Evolutionary conservation across 345 rosid species (phyloP).

Genomic region (Boechera divaricarpa): DNA sequence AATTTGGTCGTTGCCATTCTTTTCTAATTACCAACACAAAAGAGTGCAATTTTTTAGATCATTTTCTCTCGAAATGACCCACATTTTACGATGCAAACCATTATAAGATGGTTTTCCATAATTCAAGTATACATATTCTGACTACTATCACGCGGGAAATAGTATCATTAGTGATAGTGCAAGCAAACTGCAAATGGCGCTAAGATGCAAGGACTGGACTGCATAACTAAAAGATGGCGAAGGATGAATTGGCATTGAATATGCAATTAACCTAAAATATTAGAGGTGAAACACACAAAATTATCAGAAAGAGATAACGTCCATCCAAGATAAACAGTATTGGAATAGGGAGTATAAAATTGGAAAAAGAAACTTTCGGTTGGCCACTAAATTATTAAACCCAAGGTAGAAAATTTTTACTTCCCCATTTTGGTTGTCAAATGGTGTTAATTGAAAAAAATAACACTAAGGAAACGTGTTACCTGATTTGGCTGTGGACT

Average conservation of each 20-base stretch:
- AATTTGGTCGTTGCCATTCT: conserved; percentile 18
- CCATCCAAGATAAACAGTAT: conserved; percentile 25
- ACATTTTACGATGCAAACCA: conserved; percentile 25
- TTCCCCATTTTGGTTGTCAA: conserved; percentile 69
- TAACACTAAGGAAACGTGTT: conserved; percentile 23
- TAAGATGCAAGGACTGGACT: conserved; percentile 7
- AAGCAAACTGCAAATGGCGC: conserved; percentile 6
- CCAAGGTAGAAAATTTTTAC: not conserved
- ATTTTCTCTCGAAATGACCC: conserved; percentile 26
- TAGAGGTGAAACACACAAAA: conserved; percentile 14
- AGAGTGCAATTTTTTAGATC: conserved; percentile 6
- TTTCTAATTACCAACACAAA: conserved; percentile 32
- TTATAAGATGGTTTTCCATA: conserved; percentile 23
- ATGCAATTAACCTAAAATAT: conserved; percentile 14
- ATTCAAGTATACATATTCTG: conserved; percentile 22
- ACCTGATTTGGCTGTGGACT: conserved; percentile 99
- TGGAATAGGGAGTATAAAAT: conserved; percentile 6
- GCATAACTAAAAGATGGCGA: conserved; percentile 28
- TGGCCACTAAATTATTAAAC: conserved; percentile 15
- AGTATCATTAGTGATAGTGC: conserved; percentile 1
- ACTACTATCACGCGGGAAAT: conserved; percentile 6
- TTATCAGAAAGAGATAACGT: not conserved
- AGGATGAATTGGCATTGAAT: conserved; percentile 2
- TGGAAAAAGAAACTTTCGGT: not conserved
- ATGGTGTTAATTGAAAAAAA: not conserved